Conservation (phyloP, 2,329 filamentous ascomycete genomes). For the Ophiostoma ulmi region DNA sequence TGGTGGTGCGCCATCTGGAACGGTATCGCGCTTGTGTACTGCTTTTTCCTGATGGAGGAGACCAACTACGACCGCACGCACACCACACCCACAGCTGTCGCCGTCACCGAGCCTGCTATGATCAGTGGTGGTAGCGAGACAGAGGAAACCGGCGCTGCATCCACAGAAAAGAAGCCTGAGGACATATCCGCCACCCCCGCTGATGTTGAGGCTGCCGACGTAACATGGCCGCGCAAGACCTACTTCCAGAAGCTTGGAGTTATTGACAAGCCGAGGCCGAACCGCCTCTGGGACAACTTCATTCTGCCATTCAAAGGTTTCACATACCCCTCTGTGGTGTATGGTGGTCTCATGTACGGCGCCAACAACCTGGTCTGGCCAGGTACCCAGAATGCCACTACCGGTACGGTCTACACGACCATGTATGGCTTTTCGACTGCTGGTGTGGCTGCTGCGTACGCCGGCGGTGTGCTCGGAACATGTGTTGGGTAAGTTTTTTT, state of each 20-base stretch:
- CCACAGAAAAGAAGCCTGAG: background rate
- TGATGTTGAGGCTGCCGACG: constrained; percentile 4
- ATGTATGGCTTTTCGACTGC: constrained; percentile 29
- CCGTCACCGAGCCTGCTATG: constrained; percentile 2
- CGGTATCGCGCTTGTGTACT: constrained; percentile 45
- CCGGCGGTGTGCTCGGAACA: constrained; percentile 11
- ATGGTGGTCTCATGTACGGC: constrained; percentile 30
- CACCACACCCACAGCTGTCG: background rate
- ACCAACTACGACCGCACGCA: constrained; percentile 47
- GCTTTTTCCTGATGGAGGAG: constrained; percentile 58
- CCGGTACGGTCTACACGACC: constrained; percentile 14
- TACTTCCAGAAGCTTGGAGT: constrained; percentile 17
- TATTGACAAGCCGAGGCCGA: constrained; percentile 24
- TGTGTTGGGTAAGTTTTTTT: constrained; percentile 12
- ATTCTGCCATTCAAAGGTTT: constrained; percentile 30
- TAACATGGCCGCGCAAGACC: constrained; percentile 13
- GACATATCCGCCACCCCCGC: background rate
- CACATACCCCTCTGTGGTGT: constrained; percentile 28
- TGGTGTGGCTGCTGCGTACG: constrained; percentile 28
- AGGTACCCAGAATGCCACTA: constrained; percentile 21
- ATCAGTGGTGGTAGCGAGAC: constrained; percentile 31
- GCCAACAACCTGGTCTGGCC: constrained; percentile 27
- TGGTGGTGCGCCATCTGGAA: constrained; percentile 52
- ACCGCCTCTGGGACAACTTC: constrained; percentile 23
- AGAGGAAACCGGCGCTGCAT: background rate